These are phyloP conservation scores for Hericium rajendrae DNA, from an alignment of 768 basidiomycete species.

Conservation along the genomic window DNA sequence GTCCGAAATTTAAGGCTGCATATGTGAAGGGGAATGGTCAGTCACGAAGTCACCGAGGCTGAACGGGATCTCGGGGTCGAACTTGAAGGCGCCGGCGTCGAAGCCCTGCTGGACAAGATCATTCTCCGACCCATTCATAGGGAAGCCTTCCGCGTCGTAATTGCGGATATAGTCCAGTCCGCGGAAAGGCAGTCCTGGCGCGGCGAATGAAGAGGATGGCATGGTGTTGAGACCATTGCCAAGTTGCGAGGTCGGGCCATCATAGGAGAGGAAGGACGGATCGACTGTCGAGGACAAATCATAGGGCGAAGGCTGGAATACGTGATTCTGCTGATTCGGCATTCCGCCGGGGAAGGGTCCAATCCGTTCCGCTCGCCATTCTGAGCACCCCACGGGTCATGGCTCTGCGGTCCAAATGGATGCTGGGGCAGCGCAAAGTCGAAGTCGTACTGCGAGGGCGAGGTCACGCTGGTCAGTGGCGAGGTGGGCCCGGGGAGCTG, in stretches of 20 bases:
- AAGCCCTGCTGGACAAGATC: constrained; percentile 49
- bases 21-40: not conserved
- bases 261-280: constrained; percentile 12
- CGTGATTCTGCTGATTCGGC: not conserved
- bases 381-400: constrained; percentile 6
- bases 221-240: constrained; percentile 26
- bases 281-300: constrained; percentile 12
- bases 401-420: constrained; percentile 1
- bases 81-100: constrained; percentile 64
- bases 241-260: constrained; percentile 1
- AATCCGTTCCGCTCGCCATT: constrained; percentile 6
- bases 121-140: constrained; percentile 20
- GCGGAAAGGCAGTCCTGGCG: constrained; percentile 71
- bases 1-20: not conserved
- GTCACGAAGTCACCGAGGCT: constrained; percentile 31
- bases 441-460: constrained; percentile 12
- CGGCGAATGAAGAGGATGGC: constrained; percentile 55
- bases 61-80: constrained; percentile 73
- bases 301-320: not conserved
- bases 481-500: constrained; percentile 12
- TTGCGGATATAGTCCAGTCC: constrained; percentile 81
- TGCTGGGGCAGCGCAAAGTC: constrained; percentile 8
- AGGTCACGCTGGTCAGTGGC: constrained; percentile 4
- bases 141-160: constrained; percentile 42
- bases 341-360: constrained; percentile 1